These are phyloP conservation scores for Citrus trifoliata DNA, from an alignment of 345 rosid genomes.

Conservation along the genomic window DNA sequence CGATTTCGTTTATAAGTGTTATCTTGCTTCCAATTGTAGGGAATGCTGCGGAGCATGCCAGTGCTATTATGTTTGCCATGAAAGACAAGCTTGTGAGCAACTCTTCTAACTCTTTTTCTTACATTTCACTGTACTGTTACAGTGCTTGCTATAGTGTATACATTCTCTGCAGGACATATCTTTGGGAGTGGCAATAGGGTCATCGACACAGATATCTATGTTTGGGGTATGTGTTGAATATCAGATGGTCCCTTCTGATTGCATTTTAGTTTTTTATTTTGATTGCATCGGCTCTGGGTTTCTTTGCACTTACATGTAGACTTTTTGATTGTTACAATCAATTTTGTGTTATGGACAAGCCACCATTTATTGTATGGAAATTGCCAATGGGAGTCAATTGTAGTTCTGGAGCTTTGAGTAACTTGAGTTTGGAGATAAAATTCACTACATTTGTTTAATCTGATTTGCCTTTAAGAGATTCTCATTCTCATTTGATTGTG, in stretches of 20 bases:
- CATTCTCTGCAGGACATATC: constrained; percentile 39
- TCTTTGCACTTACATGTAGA: background rate
- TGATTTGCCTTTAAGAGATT: background rate
- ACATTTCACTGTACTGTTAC: background rate
- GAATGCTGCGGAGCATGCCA: constrained; percentile 60
- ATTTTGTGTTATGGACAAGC: background rate
- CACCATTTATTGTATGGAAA: background rate
- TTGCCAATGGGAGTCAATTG: background rate
- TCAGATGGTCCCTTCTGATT: background rate
- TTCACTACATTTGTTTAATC: background rate
- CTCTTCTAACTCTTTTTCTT: background rate
- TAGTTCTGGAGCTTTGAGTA: background rate
- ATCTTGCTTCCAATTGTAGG: constrained; percentile 55
- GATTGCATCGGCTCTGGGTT: background rate
- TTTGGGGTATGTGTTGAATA: constrained; percentile 32
- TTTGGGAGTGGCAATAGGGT: constrained; percentile 56
- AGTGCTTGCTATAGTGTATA: background rate
- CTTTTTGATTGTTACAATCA: background rate
- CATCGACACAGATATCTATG: constrained; percentile 61
- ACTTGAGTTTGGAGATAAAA: background rate
- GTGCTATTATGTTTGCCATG: constrained; percentile 56
- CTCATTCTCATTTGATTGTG: background rate
- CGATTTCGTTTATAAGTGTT: constrained; percentile 49
- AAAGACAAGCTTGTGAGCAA: constrained; percentile 60
- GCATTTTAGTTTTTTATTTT: background rate